A percentile compares a stretch with the other conserved stretches of the same genome.
These are phyloP conservation scores for Cephaloascus fragrans DNA, from an alignment of 805 yeast species.

Conservation along the genomic window DNA sequence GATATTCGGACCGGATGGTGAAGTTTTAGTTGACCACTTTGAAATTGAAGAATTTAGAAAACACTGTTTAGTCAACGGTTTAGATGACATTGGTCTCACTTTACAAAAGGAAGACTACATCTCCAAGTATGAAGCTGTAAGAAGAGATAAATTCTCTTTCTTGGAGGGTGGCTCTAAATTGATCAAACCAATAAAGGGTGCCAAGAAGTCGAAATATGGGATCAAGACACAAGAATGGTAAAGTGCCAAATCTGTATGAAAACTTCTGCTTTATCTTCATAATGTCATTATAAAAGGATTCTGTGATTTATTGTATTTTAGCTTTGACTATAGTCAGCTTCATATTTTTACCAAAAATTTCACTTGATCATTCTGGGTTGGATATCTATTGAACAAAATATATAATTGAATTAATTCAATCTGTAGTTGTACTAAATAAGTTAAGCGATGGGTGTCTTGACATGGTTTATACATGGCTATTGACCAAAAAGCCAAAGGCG, in stretches of 20 bases:
- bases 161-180: conserved; percentile 80
- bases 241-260: conserved; percentile 3
- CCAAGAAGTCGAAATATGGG: conserved; percentile 61
- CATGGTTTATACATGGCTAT: no score
- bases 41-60: conserved; percentile 89
- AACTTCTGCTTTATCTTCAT: no score
- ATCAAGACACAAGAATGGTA: conserved; percentile 70
- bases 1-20: conserved; percentile 56
- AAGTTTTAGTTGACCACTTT: conserved; percentile 70
- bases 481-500: no score
- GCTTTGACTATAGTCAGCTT: no score
- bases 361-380: no score
- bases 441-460: no score
- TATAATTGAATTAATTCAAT: no score
- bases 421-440: no score
- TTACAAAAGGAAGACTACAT: conserved; percentile 81
- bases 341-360: no score
- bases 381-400: no score
- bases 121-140: conserved; percentile 58
- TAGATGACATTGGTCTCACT: conserved; percentile 95
- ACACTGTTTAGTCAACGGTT: conserved; percentile 88
- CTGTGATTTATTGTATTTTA: no score
- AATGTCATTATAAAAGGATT: no score
- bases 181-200: conserved; percentile 54
- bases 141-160: conserved; percentile 81